Percentiles rank a stretch among this genome's conserved stretches.
These are phyloP conservation scores for Leishmania aethiopica DNA, from an alignment of 208 protist species.

Conservation along the genomic window DNA sequence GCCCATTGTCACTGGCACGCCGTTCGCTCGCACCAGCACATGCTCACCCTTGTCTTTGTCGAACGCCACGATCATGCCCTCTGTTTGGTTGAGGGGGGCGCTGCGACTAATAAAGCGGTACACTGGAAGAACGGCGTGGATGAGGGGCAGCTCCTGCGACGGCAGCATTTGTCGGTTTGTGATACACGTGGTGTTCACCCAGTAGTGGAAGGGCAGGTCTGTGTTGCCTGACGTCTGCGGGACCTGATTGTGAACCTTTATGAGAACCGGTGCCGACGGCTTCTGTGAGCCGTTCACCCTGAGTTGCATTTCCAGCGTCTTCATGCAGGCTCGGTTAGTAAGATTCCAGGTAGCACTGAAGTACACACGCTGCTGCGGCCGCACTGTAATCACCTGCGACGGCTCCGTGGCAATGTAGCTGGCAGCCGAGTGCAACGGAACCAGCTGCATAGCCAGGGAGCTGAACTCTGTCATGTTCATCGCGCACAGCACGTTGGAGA, in stretches of 20 bases:
- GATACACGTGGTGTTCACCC: slow-evolving; percentile 84
- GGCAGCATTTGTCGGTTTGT: slow-evolving; percentile 79
- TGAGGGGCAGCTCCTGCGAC: slow-evolving; percentile 78
- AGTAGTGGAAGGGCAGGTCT: slow-evolving; percentile 86
- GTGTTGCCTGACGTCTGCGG: slow-evolving; percentile 55
- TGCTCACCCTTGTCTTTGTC: slow-evolving; percentile 79
- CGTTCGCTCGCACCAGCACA: slow-evolving; percentile 75
- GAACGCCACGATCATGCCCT: slow-evolving; percentile 79
- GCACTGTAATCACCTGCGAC: slow-evolving; percentile 80
- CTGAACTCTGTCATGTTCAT: slow-evolving; percentile 90
- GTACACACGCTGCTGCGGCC: slow-evolving; percentile 87
- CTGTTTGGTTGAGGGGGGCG: slow-evolving; percentile 43
- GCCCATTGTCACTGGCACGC: slow-evolving; percentile 68
- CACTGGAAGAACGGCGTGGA: slow-evolving; percentile 72
- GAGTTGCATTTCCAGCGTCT: slow-evolving; percentile 69
- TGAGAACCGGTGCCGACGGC: slow-evolving; percentile 71
- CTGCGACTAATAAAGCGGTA: slow-evolving; percentile 64
- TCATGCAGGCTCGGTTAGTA: slow-evolving; percentile 60
- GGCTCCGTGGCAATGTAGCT: slow-evolving; percentile 73
- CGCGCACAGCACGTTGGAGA: slow-evolving; percentile 84
- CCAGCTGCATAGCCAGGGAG: slow-evolving; percentile 86
- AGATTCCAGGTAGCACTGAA: slow-evolving; percentile 82
- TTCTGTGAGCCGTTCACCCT: slow-evolving; percentile 78
- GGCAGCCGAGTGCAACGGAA: slow-evolving; percentile 55
- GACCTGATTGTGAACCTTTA: slow-evolving; percentile 70